Percentiles rank a stretch among this genome's conserved stretches.
Evolutionary conservation across 2,329 filamentous ascomycete species (phyloP).

Genomic region (Coniochaeta sp.): DNA sequence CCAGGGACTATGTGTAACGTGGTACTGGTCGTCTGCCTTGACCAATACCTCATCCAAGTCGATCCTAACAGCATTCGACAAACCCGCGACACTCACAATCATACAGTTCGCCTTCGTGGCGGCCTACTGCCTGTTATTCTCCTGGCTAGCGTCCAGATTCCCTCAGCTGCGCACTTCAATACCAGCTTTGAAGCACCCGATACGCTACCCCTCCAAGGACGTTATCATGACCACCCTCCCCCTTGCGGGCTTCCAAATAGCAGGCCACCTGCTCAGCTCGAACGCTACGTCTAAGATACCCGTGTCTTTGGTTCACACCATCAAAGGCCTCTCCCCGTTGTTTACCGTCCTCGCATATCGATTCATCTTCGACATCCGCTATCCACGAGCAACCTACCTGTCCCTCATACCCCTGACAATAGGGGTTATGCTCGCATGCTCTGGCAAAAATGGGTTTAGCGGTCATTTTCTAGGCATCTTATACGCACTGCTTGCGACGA

Average conservation of each 20-base stretch:
- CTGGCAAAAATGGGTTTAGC: constrained; percentile 67
- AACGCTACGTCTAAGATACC: constrained; percentile 92
- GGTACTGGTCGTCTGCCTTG: constrained; percentile 92
- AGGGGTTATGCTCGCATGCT: constrained; percentile 95
- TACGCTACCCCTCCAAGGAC: constrained; percentile 71
- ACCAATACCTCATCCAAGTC: constrained; percentile 98
- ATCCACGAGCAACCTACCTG: constrained; percentile 78
- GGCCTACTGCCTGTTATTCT: constrained; percentile 73
- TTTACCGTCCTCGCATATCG: constrained; percentile 95
- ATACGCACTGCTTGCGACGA: constrained; percentile 79
- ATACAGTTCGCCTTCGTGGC: constrained; percentile 93
- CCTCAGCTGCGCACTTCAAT: constrained; percentile 63
- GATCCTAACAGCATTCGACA: constrained; percentile 85
- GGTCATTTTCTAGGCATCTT: constrained; percentile 86
- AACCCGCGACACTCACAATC: constrained; percentile 84
- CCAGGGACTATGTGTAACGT: constrained; percentile 77
- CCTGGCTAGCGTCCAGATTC: constrained; percentile 66
- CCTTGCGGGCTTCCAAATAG: constrained; percentile 85
- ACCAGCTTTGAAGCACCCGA: constrained; percentile 75
- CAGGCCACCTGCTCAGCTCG: constrained; percentile 87
- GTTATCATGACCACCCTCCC: constrained; percentile 85
- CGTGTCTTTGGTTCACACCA: constrained; percentile 94
- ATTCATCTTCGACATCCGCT: constrained; percentile 79
- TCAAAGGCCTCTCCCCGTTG: constrained; percentile 92
- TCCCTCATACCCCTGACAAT: constrained; percentile 85